Base-by-base conservation (phyloP, 208 protist species). In the Wallacemonas sp. region DNA sequence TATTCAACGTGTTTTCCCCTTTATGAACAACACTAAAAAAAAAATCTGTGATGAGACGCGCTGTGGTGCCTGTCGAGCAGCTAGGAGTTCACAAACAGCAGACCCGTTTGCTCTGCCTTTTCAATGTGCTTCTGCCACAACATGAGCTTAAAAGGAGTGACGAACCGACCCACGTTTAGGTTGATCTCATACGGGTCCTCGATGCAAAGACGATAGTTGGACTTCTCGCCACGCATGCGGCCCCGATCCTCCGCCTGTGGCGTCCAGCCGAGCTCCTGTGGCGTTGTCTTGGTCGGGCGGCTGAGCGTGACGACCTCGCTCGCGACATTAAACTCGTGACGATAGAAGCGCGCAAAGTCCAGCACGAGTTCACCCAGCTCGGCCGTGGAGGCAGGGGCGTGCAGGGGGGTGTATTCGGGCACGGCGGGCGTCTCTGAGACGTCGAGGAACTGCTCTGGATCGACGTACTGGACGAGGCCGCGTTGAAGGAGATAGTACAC, bases 141-240 rank as follows among this genome's bases (percentile, higher is more conserved):
- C 65, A 82, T 89, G 34, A 77, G 58, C 74, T 94, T 96, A 30
- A 96, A 83, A 36, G 88, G 79, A n/a, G 87, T 92, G 21, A 96
- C 85, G 58, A 90, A 79, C 19, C 92, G 83, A 4, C 88, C 92
- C 5, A 96, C 88, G 38, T 94, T 96, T 26, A 96, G 61, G 65
- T 95, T 89, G 23, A 88, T 58, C 77, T 96, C 92, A 61, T 90
- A 96, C 12, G 92, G 92, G 68, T 96, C 92, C 72, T 96, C 92
- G 56, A 96, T 94, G 74, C 92, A 96, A 78, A 85, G 90, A 26
- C 85, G 87, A 52, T 93, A 96, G 70, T 88, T 66, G 16, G 85
- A 54, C 60, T 93, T 92, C 69, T 93, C 90, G 1, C 81, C 84
- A 12, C 80, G 77, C 41, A 90, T 89, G 34, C 85, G 80, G 4